Evolutionary conservation across 164 flowering plant species (phyloP).

Genomic region (Pachysandra terminalis): DNA sequence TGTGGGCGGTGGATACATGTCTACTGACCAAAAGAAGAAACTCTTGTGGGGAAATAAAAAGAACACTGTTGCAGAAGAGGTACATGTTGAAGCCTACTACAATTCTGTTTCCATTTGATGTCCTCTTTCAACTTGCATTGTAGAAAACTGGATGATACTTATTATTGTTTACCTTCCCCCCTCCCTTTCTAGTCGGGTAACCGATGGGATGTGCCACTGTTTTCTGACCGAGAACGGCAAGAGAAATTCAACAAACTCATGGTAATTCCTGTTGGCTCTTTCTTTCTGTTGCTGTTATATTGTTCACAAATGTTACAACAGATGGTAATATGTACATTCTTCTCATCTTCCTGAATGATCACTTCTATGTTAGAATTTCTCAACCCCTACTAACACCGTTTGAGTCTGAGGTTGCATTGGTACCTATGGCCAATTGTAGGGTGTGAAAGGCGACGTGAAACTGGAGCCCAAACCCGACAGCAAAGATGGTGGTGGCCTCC

Average conservation of each 20-base stretch:
- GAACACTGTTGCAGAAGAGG: conserved; percentile 72
- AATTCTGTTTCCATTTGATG: not conserved
- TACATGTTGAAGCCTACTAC: conserved; percentile 16
- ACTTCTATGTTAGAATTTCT: conserved; percentile 17
- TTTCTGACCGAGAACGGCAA: conserved; percentile 82
- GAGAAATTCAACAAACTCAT: conserved; percentile 98
- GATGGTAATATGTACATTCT: conserved; percentile 9
- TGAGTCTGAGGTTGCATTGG: conserved; percentile 99
- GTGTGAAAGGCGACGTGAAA: conserved; percentile 78
- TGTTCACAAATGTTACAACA: not conserved
- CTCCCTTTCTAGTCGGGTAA: conserved; percentile 46
- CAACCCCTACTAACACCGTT: conserved; percentile 73
- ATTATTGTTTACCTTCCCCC: not conserved
- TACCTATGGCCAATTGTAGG: conserved; percentile 97
- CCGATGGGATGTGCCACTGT: conserved; percentile 66
- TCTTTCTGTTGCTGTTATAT: not conserved
- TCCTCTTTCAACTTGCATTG: not conserved
- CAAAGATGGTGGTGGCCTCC: conserved; percentile 27
- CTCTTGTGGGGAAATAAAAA: conserved; percentile 92
- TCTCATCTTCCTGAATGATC: conserved; percentile 15
- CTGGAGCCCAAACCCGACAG: conserved; percentile 36
- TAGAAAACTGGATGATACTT: not conserved
- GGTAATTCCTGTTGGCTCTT: conserved; percentile 47
- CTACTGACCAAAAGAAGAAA: conserved; percentile 95
- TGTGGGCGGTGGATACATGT: conserved; percentile 64